Base-by-base conservation (phyloP, 257 asterid species). In the Cinchona pubescens region DNA sequence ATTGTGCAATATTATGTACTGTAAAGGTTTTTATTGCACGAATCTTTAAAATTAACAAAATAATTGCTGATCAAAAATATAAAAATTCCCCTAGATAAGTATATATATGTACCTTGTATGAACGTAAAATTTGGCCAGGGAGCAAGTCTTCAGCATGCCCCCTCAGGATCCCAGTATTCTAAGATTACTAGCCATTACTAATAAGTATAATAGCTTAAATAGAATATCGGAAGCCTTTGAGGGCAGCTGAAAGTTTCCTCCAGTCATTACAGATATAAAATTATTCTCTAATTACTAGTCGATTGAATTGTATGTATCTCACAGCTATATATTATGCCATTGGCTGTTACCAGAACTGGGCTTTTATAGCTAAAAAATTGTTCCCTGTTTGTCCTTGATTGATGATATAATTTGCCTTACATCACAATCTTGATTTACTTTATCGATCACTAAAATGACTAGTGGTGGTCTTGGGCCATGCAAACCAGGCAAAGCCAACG, bases 401-500 rank as follows among this genome's bases (percentile, higher is more conserved):
- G n/a, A 64, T 67, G 58, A 68, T 58, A 5, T 23, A 42, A 58
- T 69, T 43, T 42, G n/a, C 69, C 40, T 76, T 38, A 56, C 51
- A 58, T 56, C 63, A 58, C 23, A 76, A 7, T 14, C 45, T 40
- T 37, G 43, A 38, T 32, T 19, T 23, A 60, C 70, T 69, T 76
- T 77, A 45, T 48, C n/a, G 46, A 45, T 35, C 74, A 70, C 67
- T 77, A 35, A n/a, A 71, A 43, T n/a, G n/a, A 61, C 56, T 77
- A 68, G 72, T 67, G 66, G 65, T 69, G 72, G 59, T 69, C 8
- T 42, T 30, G 49, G 51, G 43, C 70, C 80, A 76, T 10, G 35
- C 63, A 76, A 76, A 76, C 80, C 72, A 76, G 55, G 59, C 55
- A 13, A 76, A 32, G 59, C 62, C 70, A 53, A 69, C 63, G 75